Evolutionary conservation across 495 filamentous ascomycete species (phyloP).

Genomic region (Annulohypoxylon stygium): DNA sequence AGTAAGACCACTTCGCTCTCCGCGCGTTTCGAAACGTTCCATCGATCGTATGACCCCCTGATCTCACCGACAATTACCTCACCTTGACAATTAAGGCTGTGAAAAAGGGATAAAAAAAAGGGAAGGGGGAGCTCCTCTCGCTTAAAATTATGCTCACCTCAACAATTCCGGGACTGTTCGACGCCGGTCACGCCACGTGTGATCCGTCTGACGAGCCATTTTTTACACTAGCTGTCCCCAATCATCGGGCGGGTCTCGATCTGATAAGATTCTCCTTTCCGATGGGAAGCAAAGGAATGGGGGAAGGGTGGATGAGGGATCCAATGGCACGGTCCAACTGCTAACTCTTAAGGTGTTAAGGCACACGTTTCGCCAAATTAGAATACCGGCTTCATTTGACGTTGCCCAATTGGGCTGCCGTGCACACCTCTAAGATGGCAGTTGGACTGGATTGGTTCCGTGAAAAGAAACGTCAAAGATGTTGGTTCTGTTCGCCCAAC

Average conservation of each 20-base stretch:
- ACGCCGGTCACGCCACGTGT: conserved; percentile 42
- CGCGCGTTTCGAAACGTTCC: conserved; percentile 39
- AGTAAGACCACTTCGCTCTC: conserved; percentile 30
- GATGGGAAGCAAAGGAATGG: conserved; percentile 1
- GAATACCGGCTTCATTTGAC: neutral
- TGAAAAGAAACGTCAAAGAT: neutral
- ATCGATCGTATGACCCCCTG: conserved; percentile 43
- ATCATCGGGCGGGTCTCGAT: conserved; percentile 24
- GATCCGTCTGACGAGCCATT: conserved; percentile 30
- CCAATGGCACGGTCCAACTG: conserved; percentile 9
- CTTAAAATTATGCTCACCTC: conserved; percentile 32
- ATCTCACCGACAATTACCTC: conserved; percentile 37
- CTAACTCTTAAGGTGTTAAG: neutral
- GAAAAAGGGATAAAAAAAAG: no score
- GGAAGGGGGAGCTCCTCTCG: conserved; percentile 3
- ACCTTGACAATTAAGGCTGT: conserved; percentile 24
- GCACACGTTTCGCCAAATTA: neutral
- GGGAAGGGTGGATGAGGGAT: conserved; percentile 4
- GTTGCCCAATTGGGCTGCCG: neutral
- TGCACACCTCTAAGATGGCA: neutral
- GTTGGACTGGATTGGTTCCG: conserved; percentile 5
- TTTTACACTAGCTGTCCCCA: neutral
- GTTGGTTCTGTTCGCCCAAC: conserved; percentile 20
- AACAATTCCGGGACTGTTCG: conserved; percentile 39
- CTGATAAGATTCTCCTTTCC: conserved; percentile 43